phyloP scores from a whole-genome alignment of 2,329 filamentous ascomycete genomes.

The Colletotrichum caudatum region DNA sequence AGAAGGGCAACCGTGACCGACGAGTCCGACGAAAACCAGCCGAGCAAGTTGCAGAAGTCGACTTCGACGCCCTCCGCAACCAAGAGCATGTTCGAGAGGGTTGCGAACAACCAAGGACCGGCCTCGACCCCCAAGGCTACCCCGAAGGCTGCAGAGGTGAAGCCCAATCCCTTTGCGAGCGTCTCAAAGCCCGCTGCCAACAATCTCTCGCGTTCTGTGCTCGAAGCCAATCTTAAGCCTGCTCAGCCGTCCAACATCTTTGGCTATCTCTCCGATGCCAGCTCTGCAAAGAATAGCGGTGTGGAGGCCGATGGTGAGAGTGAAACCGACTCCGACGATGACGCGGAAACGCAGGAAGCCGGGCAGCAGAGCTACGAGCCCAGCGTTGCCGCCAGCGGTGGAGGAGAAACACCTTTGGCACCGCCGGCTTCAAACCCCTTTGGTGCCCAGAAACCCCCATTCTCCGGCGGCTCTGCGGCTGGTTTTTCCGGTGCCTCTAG shows the following conservation, averaged over 20 bases:
- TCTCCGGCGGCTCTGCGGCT: conserved; percentile 38
- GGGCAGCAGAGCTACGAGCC: conserved; percentile 59
- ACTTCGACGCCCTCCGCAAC: conserved; percentile 61
- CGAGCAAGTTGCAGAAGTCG: conserved; percentile 63
- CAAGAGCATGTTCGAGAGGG: conserved; percentile 68
- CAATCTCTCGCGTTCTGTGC: conserved; percentile 57
- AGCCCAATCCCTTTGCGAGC: conserved; percentile 50
- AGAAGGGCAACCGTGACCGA: conserved; percentile 62
- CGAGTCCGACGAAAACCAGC: conserved; percentile 60
- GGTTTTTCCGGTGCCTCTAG: conserved; percentile 54
- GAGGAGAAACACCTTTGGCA: conserved; percentile 54
- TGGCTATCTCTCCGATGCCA: conserved; percentile 68
- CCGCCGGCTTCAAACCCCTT: conserved; percentile 52
- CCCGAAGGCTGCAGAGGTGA: conserved; percentile 49
- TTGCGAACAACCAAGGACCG: conserved; percentile 62
- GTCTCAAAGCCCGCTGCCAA: conserved; percentile 53
- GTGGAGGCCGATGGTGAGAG: conserved; percentile 61
- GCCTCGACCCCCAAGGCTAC: conserved; percentile 49
- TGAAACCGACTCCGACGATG: conserved; percentile 58
- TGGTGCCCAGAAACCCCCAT: conserved; percentile 46
- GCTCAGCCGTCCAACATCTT: conserved; percentile 65
- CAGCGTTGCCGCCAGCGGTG: conserved; percentile 56
- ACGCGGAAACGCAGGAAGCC: conserved; percentile 57
- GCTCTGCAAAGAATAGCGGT: conserved; percentile 66
- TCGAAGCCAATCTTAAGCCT: conserved; percentile 54